A percentile compares a stretch with the other conserved stretches of the same genome.
These are phyloP conservation scores for Candida ficus DNA, from an alignment of 805 yeast species.

Conservation along the genomic window DNA sequence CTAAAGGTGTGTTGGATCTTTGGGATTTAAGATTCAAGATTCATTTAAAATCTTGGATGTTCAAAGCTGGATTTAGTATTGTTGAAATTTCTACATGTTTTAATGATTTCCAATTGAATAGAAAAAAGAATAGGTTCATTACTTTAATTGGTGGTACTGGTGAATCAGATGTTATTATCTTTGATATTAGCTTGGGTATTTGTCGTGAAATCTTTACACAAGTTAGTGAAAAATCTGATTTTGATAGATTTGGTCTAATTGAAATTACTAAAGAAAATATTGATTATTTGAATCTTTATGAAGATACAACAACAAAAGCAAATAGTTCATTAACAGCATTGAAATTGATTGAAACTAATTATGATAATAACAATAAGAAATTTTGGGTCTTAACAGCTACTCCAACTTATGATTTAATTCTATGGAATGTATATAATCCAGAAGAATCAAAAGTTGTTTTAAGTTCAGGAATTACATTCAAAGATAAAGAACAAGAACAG, in stretches of 20 bases:
- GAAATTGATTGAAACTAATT: conserved; percentile 15
- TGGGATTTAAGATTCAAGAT: conserved; percentile 78
- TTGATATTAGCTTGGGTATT: conserved; percentile 67
- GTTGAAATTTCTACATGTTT: conserved; percentile 42
- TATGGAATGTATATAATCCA: conserved; percentile 34
- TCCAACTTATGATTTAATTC: conserved; percentile 18
- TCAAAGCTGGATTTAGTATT: conserved; percentile 48
- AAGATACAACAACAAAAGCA: neutral
- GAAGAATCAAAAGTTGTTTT: conserved; percentile 29
- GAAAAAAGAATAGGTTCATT: conserved; percentile 38
- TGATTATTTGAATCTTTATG: neutral
- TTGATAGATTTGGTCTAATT: conserved; percentile 16
- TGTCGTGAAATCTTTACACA: conserved; percentile 42
- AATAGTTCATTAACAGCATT: conserved; percentile 17
- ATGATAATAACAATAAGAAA: conserved; percentile 14
- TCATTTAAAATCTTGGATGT: conserved; percentile 55
- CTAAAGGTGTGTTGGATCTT: conserved; percentile 63
- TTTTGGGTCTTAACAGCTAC: conserved; percentile 18
- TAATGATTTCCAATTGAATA: conserved; percentile 27
- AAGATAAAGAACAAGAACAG: conserved; percentile 20
- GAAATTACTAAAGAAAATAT: conserved; percentile 14
- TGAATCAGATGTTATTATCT: conserved; percentile 54
- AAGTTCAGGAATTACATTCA: conserved; percentile 2
- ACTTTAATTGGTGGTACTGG: conserved; percentile 66
- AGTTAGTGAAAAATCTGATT: conserved; percentile 6